Evolutionary conservation across 1,284 basidiomycete species (phyloP), one percentile per base, ranked within the genome.

Genomic region (Marasmius fiardii): DNA sequence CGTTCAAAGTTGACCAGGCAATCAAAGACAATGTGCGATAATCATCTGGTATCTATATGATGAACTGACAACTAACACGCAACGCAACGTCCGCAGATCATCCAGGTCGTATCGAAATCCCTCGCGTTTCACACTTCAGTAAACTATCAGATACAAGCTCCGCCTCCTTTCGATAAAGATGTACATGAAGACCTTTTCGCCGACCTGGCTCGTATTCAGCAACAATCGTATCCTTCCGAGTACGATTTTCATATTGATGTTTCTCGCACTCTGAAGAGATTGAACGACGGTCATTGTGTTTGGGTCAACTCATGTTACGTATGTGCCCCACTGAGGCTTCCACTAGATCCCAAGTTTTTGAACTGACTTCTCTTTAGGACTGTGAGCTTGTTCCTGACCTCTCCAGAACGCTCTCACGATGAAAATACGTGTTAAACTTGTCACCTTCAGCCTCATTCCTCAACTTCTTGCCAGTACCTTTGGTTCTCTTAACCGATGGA

Each of bases 221-320:
- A 20, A 16, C 26, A 44, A 23, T 45, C 50, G 14, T 52, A 52
- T 24, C 26, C 21, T 14, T 56, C 55, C 12, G 55, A 56, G n/a
- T 56, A 35, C 33, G 55, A 51, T 31, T 41, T 56, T 14, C 55
- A 56, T 39, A 35, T 56, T 18, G 55, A 56, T 28, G 14, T 56
- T n/a, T 56, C 51, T 16, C 31, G 51, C 11, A 31, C 55, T 12
- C 24, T 56, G 39, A 51, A 52, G 43, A 16, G 55, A 23, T 33
- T 56, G 7, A 52, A 56, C 28, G 55, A 56, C 31, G 55, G 55
- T 28, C 55, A 56, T 37, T 56, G 55, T 45, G 39, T 39, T 24
- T 51, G 49, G 49, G 16, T 47, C 28, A 52, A 56, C 26, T 43
- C 28, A 12, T 56, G 55, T 28, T 56, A 52, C 34, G 55, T 52